phyloP scores from a whole-genome alignment of 2,329 filamentous ascomycete species.

The Dendryphion nanum region DNA sequence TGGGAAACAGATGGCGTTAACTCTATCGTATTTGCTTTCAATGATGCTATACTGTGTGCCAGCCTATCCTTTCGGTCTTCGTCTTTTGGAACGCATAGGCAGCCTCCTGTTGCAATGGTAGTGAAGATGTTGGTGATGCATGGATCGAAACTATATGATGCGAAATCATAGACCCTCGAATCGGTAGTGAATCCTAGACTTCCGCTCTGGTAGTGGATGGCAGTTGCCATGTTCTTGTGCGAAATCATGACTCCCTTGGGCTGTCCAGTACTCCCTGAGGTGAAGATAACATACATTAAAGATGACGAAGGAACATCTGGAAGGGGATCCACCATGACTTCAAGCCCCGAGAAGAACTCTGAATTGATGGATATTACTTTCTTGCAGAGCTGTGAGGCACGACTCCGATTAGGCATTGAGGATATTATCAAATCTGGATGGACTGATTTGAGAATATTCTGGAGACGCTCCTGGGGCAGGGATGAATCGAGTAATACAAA shows the following conservation, averaged over 20 bases:
- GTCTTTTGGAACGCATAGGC: conserved; percentile 53
- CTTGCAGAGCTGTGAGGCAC: background rate
- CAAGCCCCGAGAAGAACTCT: background rate
- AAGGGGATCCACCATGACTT: no score
- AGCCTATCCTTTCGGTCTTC: conserved; percentile 48
- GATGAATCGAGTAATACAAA: background rate
- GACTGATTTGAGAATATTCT: background rate
- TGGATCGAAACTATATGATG: conserved; percentile 47
- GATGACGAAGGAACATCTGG: background rate
- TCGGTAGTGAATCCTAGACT: conserved; percentile 53
- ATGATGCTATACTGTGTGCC: background rate
- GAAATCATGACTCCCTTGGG: conserved; percentile 36
- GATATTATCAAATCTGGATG: background rate
- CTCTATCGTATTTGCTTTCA: background rate
- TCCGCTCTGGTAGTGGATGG: background rate
- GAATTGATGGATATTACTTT: background rate
- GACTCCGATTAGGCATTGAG: background rate
- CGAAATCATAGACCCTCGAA: conserved; percentile 54
- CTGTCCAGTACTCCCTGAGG: background rate
- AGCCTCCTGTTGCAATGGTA: conserved; percentile 46
- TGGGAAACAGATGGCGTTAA: background rate
- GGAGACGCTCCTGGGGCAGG: background rate
- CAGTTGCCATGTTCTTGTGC: background rate
- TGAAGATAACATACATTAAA: background rate
- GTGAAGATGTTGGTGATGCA: conserved; percentile 51